Evolutionary conservation across 2,329 filamentous ascomycete genomes (phyloP).

Genomic region (Fonsecaea multimorphosa): DNA sequence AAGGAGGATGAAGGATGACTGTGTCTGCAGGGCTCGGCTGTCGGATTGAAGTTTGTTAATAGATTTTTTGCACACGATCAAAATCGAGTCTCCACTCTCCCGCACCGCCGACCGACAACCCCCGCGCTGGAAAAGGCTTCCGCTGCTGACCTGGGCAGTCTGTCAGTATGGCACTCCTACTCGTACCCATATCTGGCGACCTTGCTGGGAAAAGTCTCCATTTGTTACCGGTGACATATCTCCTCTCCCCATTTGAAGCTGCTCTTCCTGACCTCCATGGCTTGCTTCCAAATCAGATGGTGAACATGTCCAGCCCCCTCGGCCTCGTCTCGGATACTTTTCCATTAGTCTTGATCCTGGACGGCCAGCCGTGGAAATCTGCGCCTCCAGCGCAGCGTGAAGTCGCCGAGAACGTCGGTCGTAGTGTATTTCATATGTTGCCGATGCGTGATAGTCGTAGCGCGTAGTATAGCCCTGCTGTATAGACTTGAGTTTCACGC

Average conservation of each 20-base stretch:
- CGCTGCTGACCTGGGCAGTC: not conserved
- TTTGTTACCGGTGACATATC: not conserved
- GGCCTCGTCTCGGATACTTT: not conserved
- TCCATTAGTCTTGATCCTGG: not conserved
- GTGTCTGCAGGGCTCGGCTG: not conserved
- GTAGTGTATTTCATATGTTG: too few species aligned
- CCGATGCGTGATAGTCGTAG: too few species aligned
- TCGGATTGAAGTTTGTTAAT: not conserved
- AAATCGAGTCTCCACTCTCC: not conserved
- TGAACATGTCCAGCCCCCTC: not conserved
- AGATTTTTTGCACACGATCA: conserved; percentile 5
- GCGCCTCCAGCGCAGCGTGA: too few species aligned
- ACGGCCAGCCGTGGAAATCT: too few species aligned
- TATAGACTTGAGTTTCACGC: too few species aligned
- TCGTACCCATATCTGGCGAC: too few species aligned
- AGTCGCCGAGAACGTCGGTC: not conserved
- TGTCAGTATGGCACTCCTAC: too few species aligned
- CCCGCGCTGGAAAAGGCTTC: conserved; percentile 1
- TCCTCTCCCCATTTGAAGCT: too few species aligned
- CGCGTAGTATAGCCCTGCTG: too few species aligned
- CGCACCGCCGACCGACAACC: not conserved
- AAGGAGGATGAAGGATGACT: not conserved
- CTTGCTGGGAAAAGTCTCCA: not conserved
- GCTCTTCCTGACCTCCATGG: too few species aligned
- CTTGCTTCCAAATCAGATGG: too few species aligned